phyloP scores from a whole-genome alignment of 495 filamentous ascomycete genomes.

The Neurospora africana region DNA sequence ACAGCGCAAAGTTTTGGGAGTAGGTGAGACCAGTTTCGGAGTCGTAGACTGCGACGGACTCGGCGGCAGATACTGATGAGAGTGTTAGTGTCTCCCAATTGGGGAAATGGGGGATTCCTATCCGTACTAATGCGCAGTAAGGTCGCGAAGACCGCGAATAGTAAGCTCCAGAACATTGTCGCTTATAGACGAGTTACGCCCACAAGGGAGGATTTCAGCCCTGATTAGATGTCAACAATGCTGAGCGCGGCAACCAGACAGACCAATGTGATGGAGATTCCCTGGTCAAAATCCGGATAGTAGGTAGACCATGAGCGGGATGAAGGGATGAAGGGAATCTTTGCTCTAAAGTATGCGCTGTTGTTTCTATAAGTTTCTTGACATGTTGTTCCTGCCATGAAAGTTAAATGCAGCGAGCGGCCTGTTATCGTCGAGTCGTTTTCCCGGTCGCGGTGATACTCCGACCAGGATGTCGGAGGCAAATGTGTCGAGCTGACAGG shows the following conservation, averaged over 20 bases:
- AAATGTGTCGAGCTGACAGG: neutral
- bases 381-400: neutral
- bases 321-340: neutral
- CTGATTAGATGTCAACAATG: neutral
- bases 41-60: slow-evolving; percentile 27
- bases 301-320: neutral
- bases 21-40: slow-evolving; percentile 42
- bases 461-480: neutral
- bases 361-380: neutral
- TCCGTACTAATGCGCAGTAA: slow-evolving; percentile 12
- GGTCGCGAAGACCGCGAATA: slow-evolving; percentile 14
- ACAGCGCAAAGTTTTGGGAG: slow-evolving; percentile 28
- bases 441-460: neutral
- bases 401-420: neutral
- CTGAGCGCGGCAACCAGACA: neutral
- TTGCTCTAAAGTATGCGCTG: neutral
- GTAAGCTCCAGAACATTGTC: slow-evolving; percentile 15
- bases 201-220: neutral
- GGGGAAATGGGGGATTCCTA: neutral
- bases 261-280: neutral
- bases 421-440: neutral
- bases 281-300: neutral
- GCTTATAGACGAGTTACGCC: neutral
- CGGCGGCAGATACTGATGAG: slow-evolving; percentile 9
- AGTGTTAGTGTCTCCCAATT: slow-evolving; percentile 2